Evolutionary conservation across 164 flowering plant genomes (phyloP), one percentile per base, ranked within the genome.

Genomic region (Sedum album): DNA sequence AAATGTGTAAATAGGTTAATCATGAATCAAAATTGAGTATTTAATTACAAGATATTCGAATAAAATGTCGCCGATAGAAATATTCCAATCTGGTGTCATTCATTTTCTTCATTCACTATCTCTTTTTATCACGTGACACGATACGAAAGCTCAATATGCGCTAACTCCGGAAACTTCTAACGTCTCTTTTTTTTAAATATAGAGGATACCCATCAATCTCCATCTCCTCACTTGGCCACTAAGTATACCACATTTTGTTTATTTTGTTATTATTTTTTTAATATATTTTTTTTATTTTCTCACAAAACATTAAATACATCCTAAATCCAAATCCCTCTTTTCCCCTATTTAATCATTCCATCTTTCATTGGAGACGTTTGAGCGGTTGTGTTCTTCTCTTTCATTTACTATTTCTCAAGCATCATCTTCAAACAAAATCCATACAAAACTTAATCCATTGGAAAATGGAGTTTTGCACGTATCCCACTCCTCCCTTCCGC

Each of bases 401-500:
- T 13, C 15, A 8, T 8, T 9, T 41, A 35, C 7, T 7, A 35
- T 35, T 44, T 41, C 15, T 41, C 46, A 41, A 8, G 8, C 46
- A 7, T 41, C 15, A 7, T 8, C 15, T 41, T 14, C 46, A 41
- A 9, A 41, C 11, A 41, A 41, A 41, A 41, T 7, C 46, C 46
- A 41, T 15, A 0, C 46, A 41, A 41, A 41, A 15, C 46, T 9
- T 8, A 8, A 9, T 8, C 11, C 8, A 6, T 48, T 48, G 6
- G 8, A 20, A 21, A 51, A 91, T 91, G 97, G 91, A 85, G 70
- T 73, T 81, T 73, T 79, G 66, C 61, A 72, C 84, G 39, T 76
- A 78, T 25, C 30, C 60, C 10, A 6, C 60, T 48, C 68, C 77
- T 30, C 66, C 77, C 1, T 67, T 82, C 42, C 67, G 81, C 31